Evolutionary conservation across 352 stramenopile species (phyloP).

Genomic region (Phytophthora sp.): DNA sequence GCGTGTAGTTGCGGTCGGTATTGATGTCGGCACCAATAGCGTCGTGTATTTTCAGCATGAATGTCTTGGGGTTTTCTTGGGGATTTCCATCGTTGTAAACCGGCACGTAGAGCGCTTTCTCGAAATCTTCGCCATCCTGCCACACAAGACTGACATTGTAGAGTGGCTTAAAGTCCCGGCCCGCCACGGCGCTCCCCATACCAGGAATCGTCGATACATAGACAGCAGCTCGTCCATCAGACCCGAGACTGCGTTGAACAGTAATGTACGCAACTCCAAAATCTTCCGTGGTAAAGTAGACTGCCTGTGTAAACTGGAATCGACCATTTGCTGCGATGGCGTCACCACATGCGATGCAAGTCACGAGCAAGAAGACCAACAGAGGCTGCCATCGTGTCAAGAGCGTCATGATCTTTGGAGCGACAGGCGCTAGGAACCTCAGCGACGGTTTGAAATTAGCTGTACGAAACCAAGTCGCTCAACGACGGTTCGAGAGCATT

Average conservation of each 20-base stretch:
- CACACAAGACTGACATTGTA: slow-evolving; percentile 80
- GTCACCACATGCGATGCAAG: background rate
- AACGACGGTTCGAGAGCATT: slow-evolving; percentile 25
- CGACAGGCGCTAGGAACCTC: background rate
- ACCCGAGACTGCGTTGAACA: slow-evolving; percentile 70
- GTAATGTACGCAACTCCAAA: slow-evolving; percentile 72
- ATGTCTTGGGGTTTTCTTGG: slow-evolving; percentile 57
- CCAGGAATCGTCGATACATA: slow-evolving; percentile 61
- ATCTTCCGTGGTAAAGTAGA: slow-evolving; percentile 64
- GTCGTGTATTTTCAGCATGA: slow-evolving; percentile 66
- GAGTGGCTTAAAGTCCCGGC: slow-evolving; percentile 57
- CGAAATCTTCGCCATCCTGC: slow-evolving; percentile 72
- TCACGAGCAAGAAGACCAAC: slow-evolving; percentile 2
- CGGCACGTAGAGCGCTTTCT: slow-evolving; percentile 70
- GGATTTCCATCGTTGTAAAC: slow-evolving; percentile 66
- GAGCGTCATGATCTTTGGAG: slow-evolving; percentile 18
- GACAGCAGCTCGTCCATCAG: slow-evolving; percentile 63
- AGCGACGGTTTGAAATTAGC: slow-evolving; percentile 19
- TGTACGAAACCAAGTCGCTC: slow-evolving; percentile 12
- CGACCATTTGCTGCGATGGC: slow-evolving; percentile 39
- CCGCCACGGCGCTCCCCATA: slow-evolving; percentile 54
- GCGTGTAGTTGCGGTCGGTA: slow-evolving; percentile 45
- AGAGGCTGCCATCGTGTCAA: background rate
- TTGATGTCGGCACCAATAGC: slow-evolving; percentile 65
- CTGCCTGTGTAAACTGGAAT: slow-evolving; percentile 64